A percentile compares a stretch with the other conserved stretches of the same genome.
Evolutionary conservation across 73 alveolate genomes (phyloP).

Genomic region (Uronychia setigera): DNA sequence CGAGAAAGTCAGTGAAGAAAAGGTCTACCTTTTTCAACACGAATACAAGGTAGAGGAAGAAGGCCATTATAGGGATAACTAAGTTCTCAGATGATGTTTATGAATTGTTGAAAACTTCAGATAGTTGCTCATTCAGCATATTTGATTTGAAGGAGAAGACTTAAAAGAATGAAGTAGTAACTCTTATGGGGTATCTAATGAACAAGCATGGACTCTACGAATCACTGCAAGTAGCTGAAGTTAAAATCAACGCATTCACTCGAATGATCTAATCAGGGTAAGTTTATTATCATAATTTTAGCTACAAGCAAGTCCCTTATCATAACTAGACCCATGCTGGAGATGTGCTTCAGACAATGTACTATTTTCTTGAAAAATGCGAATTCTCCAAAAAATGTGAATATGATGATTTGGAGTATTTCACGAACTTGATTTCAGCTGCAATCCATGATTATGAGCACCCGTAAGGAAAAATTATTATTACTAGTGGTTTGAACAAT

Average conservation of each 20-base stretch:
- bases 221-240: background rate
- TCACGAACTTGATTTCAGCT: constrained; percentile 49
- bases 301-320: constrained; percentile 44
- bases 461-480: constrained; percentile 30
- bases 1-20: background rate
- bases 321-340: constrained; percentile 78
- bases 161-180: constrained; percentile 10
- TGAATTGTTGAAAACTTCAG: background rate
- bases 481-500: constrained; percentile 36
- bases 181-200: constrained; percentile 6
- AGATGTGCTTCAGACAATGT: constrained; percentile 64
- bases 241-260: background rate
- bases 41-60: background rate
- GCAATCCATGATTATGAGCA: constrained; percentile 66
- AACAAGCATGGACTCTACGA: constrained; percentile 13
- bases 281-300: background rate
- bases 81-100: constrained; percentile 1
- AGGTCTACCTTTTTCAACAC: background rate
- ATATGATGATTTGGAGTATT: constrained; percentile 32
- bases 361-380: constrained; percentile 35
- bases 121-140: background rate
- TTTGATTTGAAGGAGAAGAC: constrained; percentile 13
- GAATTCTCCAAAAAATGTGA: constrained; percentile 30
- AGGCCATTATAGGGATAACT: background rate
- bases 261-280: constrained; percentile 11